A percentile compares a stretch with the other conserved stretches of the same genome.
phyloP scores from a whole-genome alignment of 1,284 basidiomycete species.

The Vanrija humicola region DNA sequence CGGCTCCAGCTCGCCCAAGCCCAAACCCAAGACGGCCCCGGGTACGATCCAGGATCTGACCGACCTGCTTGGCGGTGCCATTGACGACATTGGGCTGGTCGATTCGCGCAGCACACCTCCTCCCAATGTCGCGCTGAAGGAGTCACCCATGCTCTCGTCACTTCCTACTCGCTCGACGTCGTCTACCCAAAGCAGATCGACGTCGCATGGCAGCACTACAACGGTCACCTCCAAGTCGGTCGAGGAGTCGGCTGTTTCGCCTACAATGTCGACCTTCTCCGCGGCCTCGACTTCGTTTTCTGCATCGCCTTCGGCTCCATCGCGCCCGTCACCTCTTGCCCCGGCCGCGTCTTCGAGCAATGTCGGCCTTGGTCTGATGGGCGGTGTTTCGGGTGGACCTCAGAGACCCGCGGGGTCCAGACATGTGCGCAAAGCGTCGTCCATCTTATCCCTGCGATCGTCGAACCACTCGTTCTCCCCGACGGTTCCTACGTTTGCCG shows the following conservation, averaged over 20 bases:
- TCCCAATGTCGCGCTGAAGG: conserved; percentile 26
- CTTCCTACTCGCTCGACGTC: conserved; percentile 4
- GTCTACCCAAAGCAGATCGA: background rate
- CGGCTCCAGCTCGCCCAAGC: background rate
- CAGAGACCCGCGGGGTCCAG: background rate
- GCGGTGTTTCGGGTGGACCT: background rate
- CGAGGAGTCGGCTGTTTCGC: conserved; percentile 3
- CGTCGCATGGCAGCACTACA: background rate
- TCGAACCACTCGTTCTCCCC: conserved; percentile 26
- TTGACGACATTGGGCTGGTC: conserved; percentile 44
- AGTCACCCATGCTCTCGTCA: background rate
- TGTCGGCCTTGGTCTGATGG: conserved; percentile 1
- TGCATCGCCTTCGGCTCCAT: conserved; percentile 6
- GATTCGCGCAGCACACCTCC: conserved; percentile 39
- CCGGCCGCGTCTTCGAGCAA: conserved; percentile 27
- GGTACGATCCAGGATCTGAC: conserved; percentile 43
- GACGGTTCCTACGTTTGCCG: conserved; percentile 10
- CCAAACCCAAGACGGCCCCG: background rate
- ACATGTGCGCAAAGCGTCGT: conserved; percentile 25
- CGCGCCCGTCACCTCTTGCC: conserved; percentile 40
- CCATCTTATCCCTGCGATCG: conserved; percentile 26
- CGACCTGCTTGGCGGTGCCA: conserved; percentile 45
- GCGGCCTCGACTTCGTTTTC: background rate
- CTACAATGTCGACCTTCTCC: background rate
- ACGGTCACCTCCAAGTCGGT: background rate